Evolutionary conservation across 768 basidiomycete species (phyloP), one percentile per base, ranked within the genome.

Genomic region (Tylopilus sp.): DNA sequence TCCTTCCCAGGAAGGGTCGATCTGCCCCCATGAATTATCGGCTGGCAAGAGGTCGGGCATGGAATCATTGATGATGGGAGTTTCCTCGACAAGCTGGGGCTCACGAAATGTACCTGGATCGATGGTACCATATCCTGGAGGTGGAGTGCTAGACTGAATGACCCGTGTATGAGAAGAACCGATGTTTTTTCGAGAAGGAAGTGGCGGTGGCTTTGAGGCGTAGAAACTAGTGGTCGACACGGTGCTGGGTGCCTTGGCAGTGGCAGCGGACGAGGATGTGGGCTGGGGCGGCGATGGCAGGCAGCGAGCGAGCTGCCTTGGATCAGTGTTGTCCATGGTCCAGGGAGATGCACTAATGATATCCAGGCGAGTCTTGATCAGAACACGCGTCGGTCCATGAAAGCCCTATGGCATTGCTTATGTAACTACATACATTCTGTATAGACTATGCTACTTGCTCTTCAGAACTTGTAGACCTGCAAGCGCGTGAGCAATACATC

Each of bases 31-130:
- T 10, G 38, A 6, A 30, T 62, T 64, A 2, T 71, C 67, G 2
- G 67, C 56, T 25, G 77, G 73, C n/a, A 77, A 65, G 45, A 69
- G 64, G 22, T 57, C 59, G 6, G 78, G 68, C 13, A 70, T 65
- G 5, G 77, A 35, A 38, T 69, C 73, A 22, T 68, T 70, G 15
- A 46, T 55, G 31, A 71, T 61, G 38, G 67, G 61, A n/a, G 71
- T 71, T 35, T 79, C 80, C 25, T 66, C 60, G 3, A 83, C 73
- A 11, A 80, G 70, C 59, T 83, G 80, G 1, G 82, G 80, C 62
- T 84, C 81, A 23, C 80, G 77, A 64, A 74, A 82, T 18, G 58
- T 56, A 38, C 50, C 65, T 49, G 40, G 46, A 22, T 62, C 68
- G 31, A 50, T 22, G 28, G 61, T 15, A 12, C 51, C 50, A 30